phyloP scores from a whole-genome alignment of 192 early-diverging fungal species.

The Haplosporangium gracile region DNA sequence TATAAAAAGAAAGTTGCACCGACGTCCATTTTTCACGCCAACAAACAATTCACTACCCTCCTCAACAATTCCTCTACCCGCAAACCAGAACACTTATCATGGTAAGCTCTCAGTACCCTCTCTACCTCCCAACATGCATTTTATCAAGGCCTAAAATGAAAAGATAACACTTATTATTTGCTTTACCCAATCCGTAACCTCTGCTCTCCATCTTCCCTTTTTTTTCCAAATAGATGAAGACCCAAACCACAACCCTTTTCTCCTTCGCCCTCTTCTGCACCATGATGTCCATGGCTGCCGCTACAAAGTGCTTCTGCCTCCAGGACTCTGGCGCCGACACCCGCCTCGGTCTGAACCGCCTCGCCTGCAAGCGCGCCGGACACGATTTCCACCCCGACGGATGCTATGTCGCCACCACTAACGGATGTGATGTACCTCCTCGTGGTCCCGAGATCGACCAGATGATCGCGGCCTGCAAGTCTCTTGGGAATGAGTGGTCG shows the following conservation, averaged over 20 bases:
- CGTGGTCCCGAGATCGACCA: background rate
- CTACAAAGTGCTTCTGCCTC: constrained; percentile 3
- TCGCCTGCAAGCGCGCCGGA: background rate
- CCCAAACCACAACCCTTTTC: background rate
- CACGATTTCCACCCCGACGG: background rate
- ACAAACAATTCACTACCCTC: too few relatives aligned
- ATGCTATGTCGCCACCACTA: background rate
- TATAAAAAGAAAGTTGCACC: too few relatives aligned
- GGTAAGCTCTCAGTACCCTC: too few relatives aligned
- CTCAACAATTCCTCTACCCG: too few relatives aligned
- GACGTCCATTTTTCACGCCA: too few relatives aligned
- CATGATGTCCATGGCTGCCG: background rate
- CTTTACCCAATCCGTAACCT: too few relatives aligned
- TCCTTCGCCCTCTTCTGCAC: background rate
- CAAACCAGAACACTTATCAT: too few relatives aligned
- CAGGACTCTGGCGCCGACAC: background rate
- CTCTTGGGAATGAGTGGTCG: background rate
- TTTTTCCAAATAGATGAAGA: background rate
- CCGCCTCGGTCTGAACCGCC: background rate
- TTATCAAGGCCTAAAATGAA: too few relatives aligned
- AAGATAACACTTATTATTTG: too few relatives aligned
- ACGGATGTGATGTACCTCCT: background rate
- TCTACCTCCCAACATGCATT: background rate
- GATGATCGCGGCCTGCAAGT: background rate
- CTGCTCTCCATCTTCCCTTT: background rate